Evolutionary conservation across 352 stramenopile genomes (phyloP).

Genomic region (Globisporangium middletonii): DNA sequence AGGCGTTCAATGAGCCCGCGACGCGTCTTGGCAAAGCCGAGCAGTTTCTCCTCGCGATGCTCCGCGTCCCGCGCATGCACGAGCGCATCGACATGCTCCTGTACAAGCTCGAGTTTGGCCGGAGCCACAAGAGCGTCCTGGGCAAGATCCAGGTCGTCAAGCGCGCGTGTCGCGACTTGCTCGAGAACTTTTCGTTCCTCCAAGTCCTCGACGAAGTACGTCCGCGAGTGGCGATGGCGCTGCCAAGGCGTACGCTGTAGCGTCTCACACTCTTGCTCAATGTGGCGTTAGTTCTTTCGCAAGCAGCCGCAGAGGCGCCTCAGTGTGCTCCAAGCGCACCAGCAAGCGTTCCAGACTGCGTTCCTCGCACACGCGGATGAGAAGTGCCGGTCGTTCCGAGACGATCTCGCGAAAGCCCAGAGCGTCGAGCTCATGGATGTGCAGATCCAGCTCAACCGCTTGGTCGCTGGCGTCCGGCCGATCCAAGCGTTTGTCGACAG

Average conservation of each 20-base stretch:
- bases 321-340: conserved; percentile 21
- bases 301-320: conserved; percentile 29
- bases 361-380: conserved; percentile 41
- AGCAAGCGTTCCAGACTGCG: conserved; percentile 23
- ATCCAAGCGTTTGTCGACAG: conserved; percentile 46
- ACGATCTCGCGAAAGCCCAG: conserved; percentile 46
- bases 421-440: conserved; percentile 53
- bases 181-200: conserved; percentile 67
- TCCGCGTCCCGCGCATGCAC: conserved; percentile 52
- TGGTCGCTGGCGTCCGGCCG: conserved; percentile 35
- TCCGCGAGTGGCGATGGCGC: too few relatives aligned
- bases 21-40: conserved; percentile 62
- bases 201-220: conserved; percentile 39
- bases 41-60: conserved; percentile 58
- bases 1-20: conserved; percentile 34
- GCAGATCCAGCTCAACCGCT: conserved; percentile 54
- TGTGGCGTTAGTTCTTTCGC: conserved; percentile 36
- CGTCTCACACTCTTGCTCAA: too few relatives aligned
- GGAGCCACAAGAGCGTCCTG: conserved; percentile 33
- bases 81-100: conserved; percentile 69
- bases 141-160: conserved; percentile 49
- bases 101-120: conserved; percentile 67
- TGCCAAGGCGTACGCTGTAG: neutral
- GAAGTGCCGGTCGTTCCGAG: conserved; percentile 47
- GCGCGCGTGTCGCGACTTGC: conserved; percentile 52